phyloP scores from a whole-genome alignment of 2,329 filamentous ascomycete species.

The Pezicula radicicola region DNA sequence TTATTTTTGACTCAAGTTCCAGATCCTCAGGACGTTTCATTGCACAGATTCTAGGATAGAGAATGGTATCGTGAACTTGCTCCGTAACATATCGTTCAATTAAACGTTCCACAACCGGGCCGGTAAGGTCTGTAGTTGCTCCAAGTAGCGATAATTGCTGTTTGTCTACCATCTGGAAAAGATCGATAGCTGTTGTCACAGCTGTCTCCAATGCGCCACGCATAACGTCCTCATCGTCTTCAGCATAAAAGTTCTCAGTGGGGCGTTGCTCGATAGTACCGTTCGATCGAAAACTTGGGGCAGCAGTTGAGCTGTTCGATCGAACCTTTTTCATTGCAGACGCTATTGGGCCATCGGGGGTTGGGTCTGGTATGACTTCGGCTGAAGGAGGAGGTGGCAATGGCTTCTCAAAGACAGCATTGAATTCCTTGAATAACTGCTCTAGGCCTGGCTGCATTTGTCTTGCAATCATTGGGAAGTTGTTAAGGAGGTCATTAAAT shows the following conservation, averaged over 20 bases:
- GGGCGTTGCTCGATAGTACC: constrained; percentile 31
- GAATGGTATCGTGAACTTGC: constrained; percentile 78
- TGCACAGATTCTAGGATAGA: constrained; percentile 79
- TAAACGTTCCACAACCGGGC: constrained; percentile 84
- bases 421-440: constrained; percentile 85
- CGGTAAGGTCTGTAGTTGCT: constrained; percentile 89
- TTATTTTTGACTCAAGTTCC: constrained; percentile 84
- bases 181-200: constrained; percentile 87
- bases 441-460: constrained; percentile 95
- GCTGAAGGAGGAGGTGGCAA: constrained; percentile 72
- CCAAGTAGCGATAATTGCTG: constrained; percentile 89
- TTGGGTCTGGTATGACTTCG: constrained; percentile 54
- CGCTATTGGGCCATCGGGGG: constrained; percentile 53
- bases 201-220: constrained; percentile 85
- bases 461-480: constrained; percentile 91
- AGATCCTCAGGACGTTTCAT: constrained; percentile 79
- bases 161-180: constrained; percentile 95
- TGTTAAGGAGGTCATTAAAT: constrained; percentile 84
- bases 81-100: constrained; percentile 95
- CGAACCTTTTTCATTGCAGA: constrained; percentile 53
- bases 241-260: constrained; percentile 67
- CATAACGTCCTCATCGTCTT: constrained; percentile 91
- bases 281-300: constrained; percentile 28
- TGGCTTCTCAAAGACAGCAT: constrained; percentile 78
- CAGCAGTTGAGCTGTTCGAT: constrained; percentile 42